Percentiles rank a stretch among this genome's conserved stretches.
These are phyloP conservation scores for Arthromyces matolae DNA, from an alignment of 768 basidiomycete genomes.

Conservation along the genomic window DNA sequence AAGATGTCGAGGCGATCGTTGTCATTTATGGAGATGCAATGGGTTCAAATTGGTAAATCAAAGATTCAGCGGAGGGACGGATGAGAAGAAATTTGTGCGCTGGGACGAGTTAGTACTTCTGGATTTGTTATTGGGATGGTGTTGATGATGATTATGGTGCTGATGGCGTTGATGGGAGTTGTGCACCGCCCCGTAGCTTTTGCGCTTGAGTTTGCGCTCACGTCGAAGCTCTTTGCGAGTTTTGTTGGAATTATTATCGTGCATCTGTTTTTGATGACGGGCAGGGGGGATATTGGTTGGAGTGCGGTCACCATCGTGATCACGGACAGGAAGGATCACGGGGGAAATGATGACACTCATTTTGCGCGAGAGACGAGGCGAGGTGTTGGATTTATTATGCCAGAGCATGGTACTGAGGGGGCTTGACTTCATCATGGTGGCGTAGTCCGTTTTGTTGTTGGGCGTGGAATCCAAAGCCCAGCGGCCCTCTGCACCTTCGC, in stretches of 20 bases:
- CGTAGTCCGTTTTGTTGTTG: constrained; percentile 37
- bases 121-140: constrained; percentile 26
- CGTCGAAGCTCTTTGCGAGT: constrained; percentile 60
- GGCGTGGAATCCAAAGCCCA: constrained; percentile 35
- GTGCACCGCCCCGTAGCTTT: constrained; percentile 44
- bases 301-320: constrained; percentile 49
- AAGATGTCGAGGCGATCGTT: not conserved
- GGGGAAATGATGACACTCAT: constrained; percentile 45
- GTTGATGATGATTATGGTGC: constrained; percentile 32
- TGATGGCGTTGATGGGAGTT: constrained; percentile 44
- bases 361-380: constrained; percentile 25
- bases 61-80: constrained; percentile 22
- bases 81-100: constrained; percentile 16
- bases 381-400: constrained; percentile 31
- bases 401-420: constrained; percentile 57
- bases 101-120: constrained; percentile 19
- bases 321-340: constrained; percentile 44
- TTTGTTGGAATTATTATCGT: constrained; percentile 43
- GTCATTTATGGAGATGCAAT: not conserved
- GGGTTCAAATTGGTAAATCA: constrained; percentile 2
- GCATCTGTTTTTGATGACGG: constrained; percentile 33
- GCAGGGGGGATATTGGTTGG: constrained; percentile 39
- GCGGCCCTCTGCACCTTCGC: constrained; percentile 29
- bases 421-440: constrained; percentile 50
- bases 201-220: constrained; percentile 67